Percentiles rank a stretch among this genome's conserved stretches.
Conservation (phyloP, 805 yeast species). For the Cyberlindnera mississippiensis region DNA sequence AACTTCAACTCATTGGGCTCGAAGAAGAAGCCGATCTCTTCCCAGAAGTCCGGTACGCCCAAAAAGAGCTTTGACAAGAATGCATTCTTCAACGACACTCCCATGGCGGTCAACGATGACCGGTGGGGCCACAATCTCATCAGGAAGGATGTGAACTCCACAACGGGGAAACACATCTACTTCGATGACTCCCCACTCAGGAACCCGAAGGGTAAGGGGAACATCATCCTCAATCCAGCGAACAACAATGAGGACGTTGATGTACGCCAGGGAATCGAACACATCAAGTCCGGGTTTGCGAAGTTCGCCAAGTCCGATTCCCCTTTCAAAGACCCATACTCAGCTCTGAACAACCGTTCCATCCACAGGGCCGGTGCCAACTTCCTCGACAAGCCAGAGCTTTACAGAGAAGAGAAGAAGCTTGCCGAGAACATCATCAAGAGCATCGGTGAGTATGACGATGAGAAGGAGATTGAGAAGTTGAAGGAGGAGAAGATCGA, state of each 20-base stretch:
- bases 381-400: slow-evolving; percentile 17
- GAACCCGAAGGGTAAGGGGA: not conserved
- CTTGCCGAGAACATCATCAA: slow-evolving; percentile 15
- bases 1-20: slow-evolving; percentile 17
- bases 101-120: slow-evolving; percentile 22
- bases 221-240: slow-evolving; percentile 14
- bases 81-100: slow-evolving; percentile 18
- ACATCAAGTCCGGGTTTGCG: slow-evolving; percentile 15
- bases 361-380: slow-evolving; percentile 17
- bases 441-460: slow-evolving; percentile 15
- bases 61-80: slow-evolving; percentile 14
- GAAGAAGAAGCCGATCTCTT: slow-evolving; percentile 8
- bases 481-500: slow-evolving; percentile 12
- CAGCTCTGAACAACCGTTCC: slow-evolving; percentile 16
- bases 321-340: slow-evolving; percentile 25
- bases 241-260: slow-evolving; percentile 3
- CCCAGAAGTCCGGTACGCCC: not conserved
- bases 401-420: slow-evolving; percentile 9
- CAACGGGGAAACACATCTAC: not conserved
- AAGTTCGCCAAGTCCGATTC: slow-evolving; percentile 20
- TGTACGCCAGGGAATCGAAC: slow-evolving; percentile 10
- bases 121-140: slow-evolving; percentile 22
- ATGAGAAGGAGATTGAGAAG: slow-evolving; percentile 15
- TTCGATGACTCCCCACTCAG: slow-evolving; percentile 1
- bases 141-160: slow-evolving; percentile 4